Evolutionary conservation across 805 yeast genomes (phyloP), one percentile per base, ranked within the genome.

Genomic region (Suhomyces tanzawaensis): DNA sequence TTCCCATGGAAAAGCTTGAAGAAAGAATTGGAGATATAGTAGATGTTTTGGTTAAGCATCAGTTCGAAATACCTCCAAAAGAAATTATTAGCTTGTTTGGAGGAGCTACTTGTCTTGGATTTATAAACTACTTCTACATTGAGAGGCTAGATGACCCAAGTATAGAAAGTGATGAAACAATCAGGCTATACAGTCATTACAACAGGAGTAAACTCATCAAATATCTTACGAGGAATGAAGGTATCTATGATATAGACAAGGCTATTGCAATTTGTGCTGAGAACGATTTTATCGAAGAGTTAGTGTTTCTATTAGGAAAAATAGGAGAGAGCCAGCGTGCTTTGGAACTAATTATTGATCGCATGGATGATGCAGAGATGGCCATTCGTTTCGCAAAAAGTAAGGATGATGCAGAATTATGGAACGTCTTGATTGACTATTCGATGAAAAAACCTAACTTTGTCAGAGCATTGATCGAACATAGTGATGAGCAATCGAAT

Each of bases 261-360:
- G 95, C 96, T 0, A 76, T 90, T n/a, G 58, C 63, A 11, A 57
- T 82, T 1, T 86, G 95, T 51, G 79, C 80, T 42, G 41, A 55
- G 8, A 64, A 71, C 16, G 70, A 71, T 1, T 71, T 74, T 28
- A 72, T 71, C 28, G 78, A 82, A 28, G 98, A 91, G 52, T 67
- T 89, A 28, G 95, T 93, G 0, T 89, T 79, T 52, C 60, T 93
- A 21, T 71, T 87, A 44, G 95, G 95, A 4, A 78, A 79, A 49
- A 81, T 85, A 18, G 98, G 99, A 1, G 85, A 85, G 47, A 79
- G 81, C 40, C 74, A 73, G 44, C 75, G 78, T 44, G 98, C 98
- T 0, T 62, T 91, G 49, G 74, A 70, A 40, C 66, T 93, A 29
- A 88, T 93, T 12, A 79, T 89, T 27, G 83, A 85, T 46, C 75